Conservation (phyloP, 352 stramenopile genomes). For the Globisporangium recalcitrans region DNA sequence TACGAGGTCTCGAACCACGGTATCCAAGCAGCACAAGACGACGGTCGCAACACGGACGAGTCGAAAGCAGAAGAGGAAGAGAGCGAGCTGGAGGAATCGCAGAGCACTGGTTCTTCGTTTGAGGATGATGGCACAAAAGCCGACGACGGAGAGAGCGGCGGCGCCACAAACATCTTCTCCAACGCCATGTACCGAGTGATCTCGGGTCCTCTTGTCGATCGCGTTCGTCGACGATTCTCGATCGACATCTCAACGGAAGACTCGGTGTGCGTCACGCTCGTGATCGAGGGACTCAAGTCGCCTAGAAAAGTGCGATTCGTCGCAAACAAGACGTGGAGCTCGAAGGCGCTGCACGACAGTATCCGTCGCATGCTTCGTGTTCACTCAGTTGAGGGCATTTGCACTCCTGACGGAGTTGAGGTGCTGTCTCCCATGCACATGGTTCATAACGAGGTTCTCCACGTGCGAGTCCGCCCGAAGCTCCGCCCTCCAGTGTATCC, state of each 20-base stretch:
- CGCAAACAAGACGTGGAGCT: conserved; percentile 62
- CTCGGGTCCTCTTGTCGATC: conserved; percentile 68
- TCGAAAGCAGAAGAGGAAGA: conserved; percentile 27
- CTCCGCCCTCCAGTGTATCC: conserved; percentile 24
- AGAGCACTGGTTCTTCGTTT: conserved; percentile 35
- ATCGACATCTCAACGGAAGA: conserved; percentile 78
- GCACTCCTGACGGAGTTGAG: conserved; percentile 46
- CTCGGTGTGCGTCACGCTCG: conserved; percentile 60
- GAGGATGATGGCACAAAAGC: conserved; percentile 29
- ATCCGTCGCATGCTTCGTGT: conserved; percentile 70
- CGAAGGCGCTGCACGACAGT: conserved; percentile 50
- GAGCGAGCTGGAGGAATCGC: conserved; percentile 51
- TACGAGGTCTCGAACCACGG: conserved; percentile 86
- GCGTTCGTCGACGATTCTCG: conserved; percentile 64
- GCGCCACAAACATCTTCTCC: conserved; percentile 65
- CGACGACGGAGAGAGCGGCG: conserved; percentile 20
- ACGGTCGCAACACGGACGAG: conserved; percentile 39
- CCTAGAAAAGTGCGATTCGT: conserved; percentile 64
- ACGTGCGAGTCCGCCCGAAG: conserved; percentile 65
- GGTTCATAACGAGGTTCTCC: conserved; percentile 56
- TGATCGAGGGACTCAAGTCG: conserved; percentile 60
- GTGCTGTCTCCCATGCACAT: conserved; percentile 75
- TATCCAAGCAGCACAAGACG: conserved; percentile 79
- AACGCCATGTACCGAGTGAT: conserved; percentile 82
- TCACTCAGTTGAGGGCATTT: conserved; percentile 54